These are phyloP conservation scores for Neurospora sp. DNA, from an alignment of 2,329 filamentous ascomycete genomes.

Conservation along the genomic window DNA sequence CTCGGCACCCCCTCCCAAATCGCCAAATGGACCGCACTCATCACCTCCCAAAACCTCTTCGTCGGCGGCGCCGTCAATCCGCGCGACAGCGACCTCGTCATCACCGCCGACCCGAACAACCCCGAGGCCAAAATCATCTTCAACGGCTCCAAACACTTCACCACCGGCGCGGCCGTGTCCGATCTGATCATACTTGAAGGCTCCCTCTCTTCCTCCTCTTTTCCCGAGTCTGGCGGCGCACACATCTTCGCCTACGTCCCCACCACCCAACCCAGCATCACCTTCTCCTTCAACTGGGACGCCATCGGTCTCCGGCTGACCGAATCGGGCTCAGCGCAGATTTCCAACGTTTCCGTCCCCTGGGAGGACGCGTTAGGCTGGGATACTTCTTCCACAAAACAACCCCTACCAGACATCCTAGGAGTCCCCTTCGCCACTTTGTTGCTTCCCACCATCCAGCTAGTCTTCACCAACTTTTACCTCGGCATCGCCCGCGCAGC, in stretches of 20 bases:
- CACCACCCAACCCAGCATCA: conserved; percentile 47
- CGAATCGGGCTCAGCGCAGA: conserved; percentile 53
- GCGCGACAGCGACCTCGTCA: conserved; percentile 50
- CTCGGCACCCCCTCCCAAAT: conserved; percentile 52
- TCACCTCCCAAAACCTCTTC: conserved; percentile 56
- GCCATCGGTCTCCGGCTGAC: conserved; percentile 54
- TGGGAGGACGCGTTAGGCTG: conserved; percentile 56
- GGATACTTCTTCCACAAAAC: conserved; percentile 36
- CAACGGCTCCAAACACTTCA: conserved; percentile 56
- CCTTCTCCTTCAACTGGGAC: conserved; percentile 54
- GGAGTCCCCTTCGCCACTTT: conserved; percentile 44
- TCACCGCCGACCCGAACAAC: conserved; percentile 40
- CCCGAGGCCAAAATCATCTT: conserved; percentile 36
- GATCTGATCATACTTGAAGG: conserved; percentile 59
- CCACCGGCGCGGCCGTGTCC: conserved; percentile 56
- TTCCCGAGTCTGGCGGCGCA: conserved; percentile 27
- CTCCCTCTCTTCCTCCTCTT: conserved; percentile 35
- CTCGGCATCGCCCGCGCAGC: conserved; percentile 53
- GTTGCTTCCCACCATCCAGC: conserved; percentile 54
- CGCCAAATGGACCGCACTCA: conserved; percentile 44
- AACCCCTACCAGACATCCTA: conserved; percentile 39
- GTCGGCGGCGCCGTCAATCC: conserved; percentile 58
- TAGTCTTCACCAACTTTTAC: conserved; percentile 59
- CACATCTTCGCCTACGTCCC: conserved; percentile 55
- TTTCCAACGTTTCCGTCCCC: conserved; percentile 44